Conservation (phyloP, 192 early-diverging fungal species). For the Funneliformis geosporum region DNA sequence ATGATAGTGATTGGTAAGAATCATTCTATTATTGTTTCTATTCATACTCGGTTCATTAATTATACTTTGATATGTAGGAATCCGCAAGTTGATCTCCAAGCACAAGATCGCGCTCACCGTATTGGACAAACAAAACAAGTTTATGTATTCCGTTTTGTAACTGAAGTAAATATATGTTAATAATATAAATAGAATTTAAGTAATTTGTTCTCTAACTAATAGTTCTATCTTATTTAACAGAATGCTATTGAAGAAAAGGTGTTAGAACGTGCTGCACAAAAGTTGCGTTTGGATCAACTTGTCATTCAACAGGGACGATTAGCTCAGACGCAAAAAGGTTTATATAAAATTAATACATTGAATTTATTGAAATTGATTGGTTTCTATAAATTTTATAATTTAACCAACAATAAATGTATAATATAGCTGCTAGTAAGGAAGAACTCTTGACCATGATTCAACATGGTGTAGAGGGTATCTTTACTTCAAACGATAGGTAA, state of each 20-base stretch:
- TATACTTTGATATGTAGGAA: slow-evolving; percentile 46
- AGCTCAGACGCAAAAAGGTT: slow-evolving; percentile 67
- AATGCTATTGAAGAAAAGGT: slow-evolving; percentile 98
- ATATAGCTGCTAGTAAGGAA: slow-evolving; percentile 66
- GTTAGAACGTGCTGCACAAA: slow-evolving; percentile 94
- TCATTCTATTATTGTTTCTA: not conserved
- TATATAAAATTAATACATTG: not conserved
- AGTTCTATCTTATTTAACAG: slow-evolving; percentile 27
- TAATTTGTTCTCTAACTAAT: slow-evolving; percentile 1
- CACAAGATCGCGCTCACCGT: slow-evolving; percentile 97
- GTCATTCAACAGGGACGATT: slow-evolving; percentile 98
- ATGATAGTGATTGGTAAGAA: slow-evolving; percentile 88
- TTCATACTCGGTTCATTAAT: not conserved
- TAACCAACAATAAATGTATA: not conserved
- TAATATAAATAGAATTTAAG: not conserved
- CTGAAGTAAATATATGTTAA: slow-evolving; percentile 60
- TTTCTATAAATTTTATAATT: slow-evolving; percentile 16
- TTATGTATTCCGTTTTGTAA: slow-evolving; percentile 92
- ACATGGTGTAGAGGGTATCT: slow-evolving; percentile 88
- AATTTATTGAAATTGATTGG: not conserved
- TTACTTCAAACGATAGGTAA: slow-evolving; percentile 59
- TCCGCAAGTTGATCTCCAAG: slow-evolving; percentile 87
- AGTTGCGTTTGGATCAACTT: slow-evolving; percentile 92
- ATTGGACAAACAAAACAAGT: slow-evolving; percentile 99
- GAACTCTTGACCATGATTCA: slow-evolving; percentile 96